These are phyloP conservation scores for Arabidopsis suecica DNA, from an alignment of 345 rosid genomes.

Conservation along the genomic window DNA sequence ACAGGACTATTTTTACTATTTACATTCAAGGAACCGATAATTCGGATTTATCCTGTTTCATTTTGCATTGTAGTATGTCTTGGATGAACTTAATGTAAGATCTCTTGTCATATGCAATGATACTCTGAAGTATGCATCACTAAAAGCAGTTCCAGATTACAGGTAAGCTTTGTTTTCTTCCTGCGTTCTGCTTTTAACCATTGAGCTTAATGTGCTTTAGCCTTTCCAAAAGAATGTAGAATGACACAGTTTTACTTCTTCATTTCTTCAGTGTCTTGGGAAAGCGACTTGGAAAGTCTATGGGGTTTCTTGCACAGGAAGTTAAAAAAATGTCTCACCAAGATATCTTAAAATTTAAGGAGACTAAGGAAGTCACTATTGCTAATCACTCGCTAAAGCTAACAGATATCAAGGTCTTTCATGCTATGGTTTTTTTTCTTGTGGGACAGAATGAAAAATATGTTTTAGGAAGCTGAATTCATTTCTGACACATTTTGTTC, in stretches of 20 bases:
- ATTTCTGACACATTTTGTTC: slow-evolving; percentile 13
- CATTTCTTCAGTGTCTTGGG: slow-evolving; percentile 65
- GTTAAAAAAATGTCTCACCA: slow-evolving; percentile 83
- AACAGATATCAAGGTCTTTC: slow-evolving; percentile 78
- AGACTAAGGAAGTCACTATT: slow-evolving; percentile 75
- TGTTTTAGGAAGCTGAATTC: background rate
- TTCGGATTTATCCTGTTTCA: slow-evolving; percentile 6
- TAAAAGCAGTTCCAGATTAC: slow-evolving; percentile 94
- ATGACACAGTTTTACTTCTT: slow-evolving; percentile 34
- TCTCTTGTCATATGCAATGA: slow-evolving; percentile 78
- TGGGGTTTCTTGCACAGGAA: slow-evolving; percentile 83
- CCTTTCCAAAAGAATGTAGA: slow-evolving; percentile 17
- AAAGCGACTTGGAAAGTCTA: slow-evolving; percentile 88
- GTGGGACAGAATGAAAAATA: slow-evolving; percentile 6
- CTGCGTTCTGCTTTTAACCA: background rate
- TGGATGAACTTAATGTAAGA: slow-evolving; percentile 89
- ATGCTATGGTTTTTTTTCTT: slow-evolving; percentile 24
- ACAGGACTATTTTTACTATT: too few species aligned
- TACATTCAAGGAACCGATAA: slow-evolving; percentile 6
- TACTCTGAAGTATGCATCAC: slow-evolving; percentile 76
- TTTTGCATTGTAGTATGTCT: slow-evolving; percentile 69
- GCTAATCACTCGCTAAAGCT: slow-evolving; percentile 67
- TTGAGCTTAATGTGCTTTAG: slow-evolving; percentile 22
- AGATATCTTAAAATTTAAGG: slow-evolving; percentile 75
- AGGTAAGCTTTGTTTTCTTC: slow-evolving; percentile 55